Base-by-base conservation (phyloP, 495 filamentous ascomycete species). In the Coniosporium apollinis region DNA sequence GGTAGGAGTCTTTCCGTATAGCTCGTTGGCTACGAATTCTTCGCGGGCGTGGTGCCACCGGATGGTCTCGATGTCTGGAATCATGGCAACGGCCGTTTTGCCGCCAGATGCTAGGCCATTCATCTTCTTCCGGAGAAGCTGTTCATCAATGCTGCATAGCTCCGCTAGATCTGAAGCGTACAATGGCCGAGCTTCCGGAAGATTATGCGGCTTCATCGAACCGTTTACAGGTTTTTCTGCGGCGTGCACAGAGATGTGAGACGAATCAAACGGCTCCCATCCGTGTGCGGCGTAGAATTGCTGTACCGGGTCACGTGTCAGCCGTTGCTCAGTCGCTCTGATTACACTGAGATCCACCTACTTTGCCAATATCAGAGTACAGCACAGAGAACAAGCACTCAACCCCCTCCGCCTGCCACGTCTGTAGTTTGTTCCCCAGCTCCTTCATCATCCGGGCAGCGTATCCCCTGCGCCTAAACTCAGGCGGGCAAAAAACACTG, bases 291-390 rank as follows among this genome's bases (percentile, higher is more conserved):
- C 69, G 54, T 94, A 97, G 55, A 91, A 94, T n/a, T 56, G 55
- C 62, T 67, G 15, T 37, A n/a, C n/a, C n/a, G n/a, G n/a, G n/a
- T n/a, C n/a, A n/a, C n/a, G n/a, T n/a, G n/a, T n/a, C n/a, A n/a
- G n/a, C n/a, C n/a, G n/a, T n/a, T n/a, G n/a, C n/a, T n/a, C n/a
- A n/a, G n/a, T n/a, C n/a, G n/a, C n/a, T n/a, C n/a, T n/a, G n/a
- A n/a, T n/a, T n/a, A n/a, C n/a, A n/a, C n/a, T n/a, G n/a, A n/a
- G n/a, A n/a, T n/a, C n/a, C n/a, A n/a, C n/a, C 5, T 35, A 65
- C 65, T 62, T 91, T 93, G 3, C 89, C 89, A 47, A 97, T 94
- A 54, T 97, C 89, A 7, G 86, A 94, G 57, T 77, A 97, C 21
- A 97, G 56, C 17, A 87, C 70, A 6, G 76, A 77, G 49, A 81